Evolutionary conservation across 345 rosid genomes (phyloP).

Genomic region (Eucalyptus caleyi): DNA sequence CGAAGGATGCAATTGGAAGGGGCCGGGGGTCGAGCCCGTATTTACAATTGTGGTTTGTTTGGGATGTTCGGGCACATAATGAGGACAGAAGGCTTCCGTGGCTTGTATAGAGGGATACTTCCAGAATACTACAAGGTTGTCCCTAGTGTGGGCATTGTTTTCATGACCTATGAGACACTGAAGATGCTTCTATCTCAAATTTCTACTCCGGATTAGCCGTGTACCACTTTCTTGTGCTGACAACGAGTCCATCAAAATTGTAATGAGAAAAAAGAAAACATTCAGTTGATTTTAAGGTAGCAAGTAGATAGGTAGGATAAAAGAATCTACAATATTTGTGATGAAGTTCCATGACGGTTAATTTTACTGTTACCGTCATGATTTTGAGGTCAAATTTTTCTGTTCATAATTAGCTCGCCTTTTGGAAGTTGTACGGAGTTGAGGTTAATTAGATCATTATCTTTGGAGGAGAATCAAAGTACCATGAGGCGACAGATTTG

Average conservation of each 20-base stretch:
- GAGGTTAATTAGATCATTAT: not conserved
- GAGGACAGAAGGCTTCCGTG: slow-evolving; percentile 66
- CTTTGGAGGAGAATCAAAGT: not conserved
- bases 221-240: not conserved
- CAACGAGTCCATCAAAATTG: not conserved
- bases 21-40: slow-evolving; percentile 78
- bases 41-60: slow-evolving; percentile 59
- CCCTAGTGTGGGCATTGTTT: slow-evolving; percentile 85
- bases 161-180: slow-evolving; percentile 79
- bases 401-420: slow-evolving; percentile 14
- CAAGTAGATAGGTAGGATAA: not conserved
- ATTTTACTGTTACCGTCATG: slow-evolving; percentile 31
- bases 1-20: slow-evolving; percentile 97
- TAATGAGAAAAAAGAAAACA: not conserved
- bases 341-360: slow-evolving; percentile 19
- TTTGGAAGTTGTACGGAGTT: not conserved
- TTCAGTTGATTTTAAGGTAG: not conserved
- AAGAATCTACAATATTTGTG: not conserved
- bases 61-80: slow-evolving; percentile 75
- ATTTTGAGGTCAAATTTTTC: not conserved
- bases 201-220: slow-evolving; percentile 12
- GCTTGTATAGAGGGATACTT: slow-evolving; percentile 88
- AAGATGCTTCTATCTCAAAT: slow-evolving; percentile 36
- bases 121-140: slow-evolving; percentile 97
- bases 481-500: not conserved